Evolutionary conservation across 176 grass and related monocot species (phyloP).

Genomic region (Aegilops bicornis): DNA sequence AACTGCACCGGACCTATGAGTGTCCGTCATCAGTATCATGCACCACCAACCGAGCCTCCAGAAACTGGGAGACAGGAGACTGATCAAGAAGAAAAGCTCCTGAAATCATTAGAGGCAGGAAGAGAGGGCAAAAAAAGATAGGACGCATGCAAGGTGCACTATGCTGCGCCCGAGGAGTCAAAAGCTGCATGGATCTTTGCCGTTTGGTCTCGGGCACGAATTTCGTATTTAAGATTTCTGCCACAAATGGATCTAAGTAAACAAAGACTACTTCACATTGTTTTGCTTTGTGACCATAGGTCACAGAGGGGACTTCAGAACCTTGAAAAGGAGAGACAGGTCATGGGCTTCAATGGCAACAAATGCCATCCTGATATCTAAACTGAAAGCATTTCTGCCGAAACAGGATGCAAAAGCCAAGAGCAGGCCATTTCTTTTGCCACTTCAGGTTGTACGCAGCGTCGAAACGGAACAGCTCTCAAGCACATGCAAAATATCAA

Average conservation of each 20-base stretch:
- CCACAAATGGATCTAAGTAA: background rate
- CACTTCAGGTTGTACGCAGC: background rate
- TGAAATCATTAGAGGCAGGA: constrained; percentile 1
- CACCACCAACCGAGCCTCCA: background rate
- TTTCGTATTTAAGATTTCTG: background rate
- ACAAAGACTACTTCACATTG: background rate
- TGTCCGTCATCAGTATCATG: background rate
- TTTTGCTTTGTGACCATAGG: too few relatives aligned
- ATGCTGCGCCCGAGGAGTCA: background rate
- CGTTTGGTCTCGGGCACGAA: background rate
- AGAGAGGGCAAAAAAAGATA: background rate
- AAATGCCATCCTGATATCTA: background rate
- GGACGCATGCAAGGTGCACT: constrained; percentile 6
- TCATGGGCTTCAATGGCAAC: too few relatives aligned
- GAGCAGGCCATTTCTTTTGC: background rate
- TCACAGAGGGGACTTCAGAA: too few relatives aligned
- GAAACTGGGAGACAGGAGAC: background rate
- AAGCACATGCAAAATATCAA: too few relatives aligned
- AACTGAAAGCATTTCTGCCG: background rate
- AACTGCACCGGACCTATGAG: background rate
- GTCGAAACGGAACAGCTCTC: background rate
- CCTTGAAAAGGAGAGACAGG: too few relatives aligned
- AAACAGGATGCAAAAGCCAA: background rate
- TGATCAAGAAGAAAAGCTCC: background rate
- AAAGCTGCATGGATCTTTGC: background rate